phyloP scores from a whole-genome alignment of 768 basidiomycete genomes.

The Pleurotus pulmonarius region DNA sequence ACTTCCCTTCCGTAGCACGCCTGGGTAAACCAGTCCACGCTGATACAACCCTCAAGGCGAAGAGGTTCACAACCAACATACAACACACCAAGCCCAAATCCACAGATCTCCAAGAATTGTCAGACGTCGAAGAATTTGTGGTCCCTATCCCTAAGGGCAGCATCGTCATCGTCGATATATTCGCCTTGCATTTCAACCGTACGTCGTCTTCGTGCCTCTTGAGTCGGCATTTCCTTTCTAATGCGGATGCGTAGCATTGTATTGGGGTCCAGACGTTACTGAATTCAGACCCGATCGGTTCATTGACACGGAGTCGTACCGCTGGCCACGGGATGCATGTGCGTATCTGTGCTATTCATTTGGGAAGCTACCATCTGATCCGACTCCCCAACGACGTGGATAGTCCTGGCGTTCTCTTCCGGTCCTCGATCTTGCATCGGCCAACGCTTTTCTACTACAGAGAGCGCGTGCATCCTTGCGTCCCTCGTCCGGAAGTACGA shows the following conservation, averaged over 20 bases:
- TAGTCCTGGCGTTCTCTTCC: constrained; percentile 39
- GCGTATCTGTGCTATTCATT: constrained; percentile 10
- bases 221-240: not conserved
- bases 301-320: constrained; percentile 43
- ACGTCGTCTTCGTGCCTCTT: constrained; percentile 11
- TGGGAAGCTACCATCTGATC: not conserved
- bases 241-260: constrained; percentile 27
- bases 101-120: constrained; percentile 21
- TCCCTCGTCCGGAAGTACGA: constrained; percentile 37
- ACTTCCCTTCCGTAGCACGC: constrained; percentile 34
- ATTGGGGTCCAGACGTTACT: constrained; percentile 43
- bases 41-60: constrained; percentile 31
- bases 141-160: constrained; percentile 37
- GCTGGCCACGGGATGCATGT: constrained; percentile 53
- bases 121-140: constrained; percentile 23
- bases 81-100: constrained; percentile 19
- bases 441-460: constrained; percentile 41
- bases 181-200: constrained; percentile 45
- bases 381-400: not conserved
- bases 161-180: constrained; percentile 34
- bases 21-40: constrained; percentile 27
- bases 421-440: constrained; percentile 48
- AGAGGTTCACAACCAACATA: constrained; percentile 22
- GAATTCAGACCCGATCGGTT: constrained; percentile 49
- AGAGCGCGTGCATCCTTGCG: constrained; percentile 39